Conservation (phyloP, 2,329 filamentous ascomycete genomes). For the Pseudogymnoascus sp. region DNA sequence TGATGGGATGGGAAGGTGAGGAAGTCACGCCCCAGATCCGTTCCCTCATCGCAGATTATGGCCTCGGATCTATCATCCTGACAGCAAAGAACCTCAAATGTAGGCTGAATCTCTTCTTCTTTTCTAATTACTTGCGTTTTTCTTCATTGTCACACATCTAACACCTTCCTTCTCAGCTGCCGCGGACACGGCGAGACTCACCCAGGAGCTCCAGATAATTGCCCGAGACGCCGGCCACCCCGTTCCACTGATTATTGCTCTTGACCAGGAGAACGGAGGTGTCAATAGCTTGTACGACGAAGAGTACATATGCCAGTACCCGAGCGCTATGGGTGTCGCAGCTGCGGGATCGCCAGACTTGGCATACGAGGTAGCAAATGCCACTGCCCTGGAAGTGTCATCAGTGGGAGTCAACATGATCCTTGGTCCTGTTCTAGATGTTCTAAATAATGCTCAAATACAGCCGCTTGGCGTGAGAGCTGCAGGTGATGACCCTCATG, state of each 20-base stretch:
- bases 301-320: conserved; percentile 91
- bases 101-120: conserved; percentile 35
- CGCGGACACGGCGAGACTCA: conserved; percentile 78
- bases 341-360: conserved; percentile 80
- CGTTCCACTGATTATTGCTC: conserved; percentile 78
- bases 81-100: conserved; percentile 83
- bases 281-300: conserved; percentile 96
- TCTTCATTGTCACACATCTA: not conserved
- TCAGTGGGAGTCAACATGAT: conserved; percentile 96
- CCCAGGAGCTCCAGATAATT: conserved; percentile 87
- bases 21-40: conserved; percentile 77
- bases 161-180: conserved; percentile 66
- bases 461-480: conserved; percentile 87
- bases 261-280: conserved; percentile 97
- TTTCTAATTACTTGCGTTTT: not conserved
- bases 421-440: conserved; percentile 86
- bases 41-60: conserved; percentile 71
- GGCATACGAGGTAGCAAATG: conserved; percentile 84
- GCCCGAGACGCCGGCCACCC: conserved; percentile 86
- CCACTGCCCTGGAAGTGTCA: conserved; percentile 84
- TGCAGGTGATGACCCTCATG: conserved; percentile 85
- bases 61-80: conserved; percentile 80
- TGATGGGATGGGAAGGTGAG: conserved; percentile 82
- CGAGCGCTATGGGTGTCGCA: conserved; percentile 94
- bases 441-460: conserved; percentile 85